Conservation (phyloP, 495 filamentous ascomycete genomes). For the Gamarada debralockiae region DNA sequence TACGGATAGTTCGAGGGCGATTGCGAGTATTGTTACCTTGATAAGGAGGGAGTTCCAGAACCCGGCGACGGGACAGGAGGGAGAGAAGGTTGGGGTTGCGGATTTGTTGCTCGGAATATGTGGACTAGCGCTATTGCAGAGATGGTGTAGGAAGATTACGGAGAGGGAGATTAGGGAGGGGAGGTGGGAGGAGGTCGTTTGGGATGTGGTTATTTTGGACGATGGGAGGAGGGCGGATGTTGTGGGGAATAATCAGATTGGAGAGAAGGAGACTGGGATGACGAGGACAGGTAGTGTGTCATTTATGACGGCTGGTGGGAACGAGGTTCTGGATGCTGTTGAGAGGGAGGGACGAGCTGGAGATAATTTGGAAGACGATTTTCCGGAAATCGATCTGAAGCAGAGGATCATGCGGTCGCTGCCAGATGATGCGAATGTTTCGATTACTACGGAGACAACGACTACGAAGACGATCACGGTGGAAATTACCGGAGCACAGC, state of each 20-base stretch:
- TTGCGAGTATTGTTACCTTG: conserved; percentile 71
- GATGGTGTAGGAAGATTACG: conserved; percentile 58
- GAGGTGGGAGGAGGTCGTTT: conserved; percentile 59
- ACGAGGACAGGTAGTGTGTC: conserved; percentile 15
- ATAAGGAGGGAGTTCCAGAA: conserved; percentile 69
- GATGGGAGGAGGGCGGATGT: conserved; percentile 60
- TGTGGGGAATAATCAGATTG: conserved; percentile 39
- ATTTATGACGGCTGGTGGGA: conserved; percentile 33
- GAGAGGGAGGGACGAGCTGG: conserved; percentile 33
- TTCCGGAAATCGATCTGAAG: conserved; percentile 39
- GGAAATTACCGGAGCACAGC: conserved; percentile 59
- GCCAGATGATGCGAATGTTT: conserved; percentile 49
- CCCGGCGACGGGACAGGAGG: conserved; percentile 50
- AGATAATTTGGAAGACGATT: conserved; percentile 33
- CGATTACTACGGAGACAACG: conserved; percentile 58
- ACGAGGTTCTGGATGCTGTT: conserved; percentile 44
- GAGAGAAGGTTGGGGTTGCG: conserved; percentile 59
- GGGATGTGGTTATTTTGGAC: conserved; percentile 76
- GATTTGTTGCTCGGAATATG: conserved; percentile 66
- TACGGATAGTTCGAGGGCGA: conserved; percentile 76
- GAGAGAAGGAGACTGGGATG: conserved; percentile 9
- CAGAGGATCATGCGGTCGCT: conserved; percentile 41
- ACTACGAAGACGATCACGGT: conserved; percentile 71
- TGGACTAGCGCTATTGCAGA: conserved; percentile 68
- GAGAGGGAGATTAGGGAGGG: conserved; percentile 49